These are phyloP conservation scores for Colletotrichum camelliae DNA, from an alignment of 2,329 filamentous ascomycete species.

Conservation along the genomic window DNA sequence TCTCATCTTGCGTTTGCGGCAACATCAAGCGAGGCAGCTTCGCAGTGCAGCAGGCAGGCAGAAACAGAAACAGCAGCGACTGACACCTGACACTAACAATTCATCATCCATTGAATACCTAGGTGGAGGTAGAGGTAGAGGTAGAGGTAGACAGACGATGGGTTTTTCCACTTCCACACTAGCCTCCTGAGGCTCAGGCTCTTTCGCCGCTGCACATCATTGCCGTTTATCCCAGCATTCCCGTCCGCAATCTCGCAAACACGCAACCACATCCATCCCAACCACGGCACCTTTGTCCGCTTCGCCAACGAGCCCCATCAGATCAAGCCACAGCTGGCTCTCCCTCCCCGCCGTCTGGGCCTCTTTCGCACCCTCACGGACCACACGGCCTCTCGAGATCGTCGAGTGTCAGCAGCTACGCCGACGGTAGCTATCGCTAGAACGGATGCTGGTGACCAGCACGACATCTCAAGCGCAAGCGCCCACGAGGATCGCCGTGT, in stretches of 20 bases:
- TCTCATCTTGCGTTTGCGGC: background rate
- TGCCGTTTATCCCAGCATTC: background rate
- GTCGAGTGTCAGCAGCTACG: background rate
- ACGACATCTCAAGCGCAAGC: background rate
- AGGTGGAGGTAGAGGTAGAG: no score
- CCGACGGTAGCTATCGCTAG: background rate
- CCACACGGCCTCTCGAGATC: background rate
- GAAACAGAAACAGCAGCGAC: background rate
- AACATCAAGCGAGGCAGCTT: background rate
- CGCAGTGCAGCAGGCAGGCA: background rate
- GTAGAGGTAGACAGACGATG: background rate
- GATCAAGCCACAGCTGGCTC: background rate
- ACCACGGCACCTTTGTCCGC: background rate
- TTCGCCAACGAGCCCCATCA: background rate
- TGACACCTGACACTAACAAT: background rate
- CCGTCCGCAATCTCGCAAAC: background rate
- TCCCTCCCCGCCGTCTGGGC: background rate
- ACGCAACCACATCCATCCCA: background rate
- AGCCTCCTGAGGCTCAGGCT: background rate
- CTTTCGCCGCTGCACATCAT: conserved; percentile 12
- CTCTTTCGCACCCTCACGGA: background rate
- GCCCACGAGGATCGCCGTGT: background rate
- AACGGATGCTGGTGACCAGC: background rate
- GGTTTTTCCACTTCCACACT: background rate
- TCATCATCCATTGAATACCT: no score